Evolutionary conservation across 768 basidiomycete species (phyloP).

Genomic region (Termitomyces sp.): DNA sequence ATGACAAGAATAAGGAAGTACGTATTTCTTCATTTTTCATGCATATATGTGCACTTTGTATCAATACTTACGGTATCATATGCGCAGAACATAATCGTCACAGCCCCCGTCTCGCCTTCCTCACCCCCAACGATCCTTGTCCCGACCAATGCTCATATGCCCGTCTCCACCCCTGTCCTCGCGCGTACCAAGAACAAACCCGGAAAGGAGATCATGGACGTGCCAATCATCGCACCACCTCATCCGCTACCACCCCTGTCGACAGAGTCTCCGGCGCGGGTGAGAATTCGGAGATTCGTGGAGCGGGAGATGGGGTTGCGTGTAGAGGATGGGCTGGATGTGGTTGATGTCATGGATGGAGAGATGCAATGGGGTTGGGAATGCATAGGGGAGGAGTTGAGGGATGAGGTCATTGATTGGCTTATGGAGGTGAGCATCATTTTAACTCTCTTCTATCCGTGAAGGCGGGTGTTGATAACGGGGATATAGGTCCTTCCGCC

Average conservation of each 20-base stretch:
- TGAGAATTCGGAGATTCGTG: neutral
- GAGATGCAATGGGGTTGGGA: neutral
- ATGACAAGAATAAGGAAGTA: neutral
- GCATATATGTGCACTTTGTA: neutral
- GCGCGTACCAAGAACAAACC: neutral
- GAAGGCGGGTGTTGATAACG: no score
- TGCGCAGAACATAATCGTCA: neutral
- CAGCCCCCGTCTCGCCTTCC: neutral
- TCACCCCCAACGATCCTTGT: neutral
- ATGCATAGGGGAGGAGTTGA: neutral
- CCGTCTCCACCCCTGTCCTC: neutral
- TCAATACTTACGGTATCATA: neutral
- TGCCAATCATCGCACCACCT: constrained; percentile 3
- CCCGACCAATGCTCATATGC: neutral
- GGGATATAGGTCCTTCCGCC: neutral
- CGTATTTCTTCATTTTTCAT: neutral
- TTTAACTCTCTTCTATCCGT: neutral
- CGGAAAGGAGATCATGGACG: neutral
- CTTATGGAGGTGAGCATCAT: neutral
- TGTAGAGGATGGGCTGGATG: neutral
- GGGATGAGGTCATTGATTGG: neutral
- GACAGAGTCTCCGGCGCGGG: neutral
- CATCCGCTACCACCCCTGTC: neutral
- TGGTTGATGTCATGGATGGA: neutral
- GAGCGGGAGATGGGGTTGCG: neutral